Evolutionary conservation across 495 filamentous ascomycete species (phyloP).

Genomic region (Lophiostoma macrostomum): DNA sequence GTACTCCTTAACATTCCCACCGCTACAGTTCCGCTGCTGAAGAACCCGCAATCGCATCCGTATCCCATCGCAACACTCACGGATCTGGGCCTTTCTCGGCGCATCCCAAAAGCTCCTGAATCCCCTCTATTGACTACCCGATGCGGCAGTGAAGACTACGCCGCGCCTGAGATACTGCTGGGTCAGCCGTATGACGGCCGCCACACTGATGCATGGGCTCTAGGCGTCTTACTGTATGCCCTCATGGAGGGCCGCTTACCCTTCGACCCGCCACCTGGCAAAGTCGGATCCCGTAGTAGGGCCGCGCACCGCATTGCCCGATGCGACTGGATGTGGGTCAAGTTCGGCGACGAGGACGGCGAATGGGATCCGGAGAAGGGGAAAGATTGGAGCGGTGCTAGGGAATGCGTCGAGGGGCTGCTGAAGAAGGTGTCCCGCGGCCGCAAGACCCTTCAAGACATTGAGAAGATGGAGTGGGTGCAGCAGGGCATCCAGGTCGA

Average conservation of each 20-base stretch:
- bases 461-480: constrained; percentile 74
- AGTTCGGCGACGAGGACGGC: constrained; percentile 71
- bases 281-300: constrained; percentile 60
- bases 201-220: constrained; percentile 87
- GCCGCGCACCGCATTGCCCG: constrained; percentile 91
- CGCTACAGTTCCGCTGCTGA: constrained; percentile 46
- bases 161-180: constrained; percentile 92
- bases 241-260: constrained; percentile 88
- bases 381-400: constrained; percentile 66
- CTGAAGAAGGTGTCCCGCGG: constrained; percentile 71
- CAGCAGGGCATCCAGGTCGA: constrained; percentile 65
- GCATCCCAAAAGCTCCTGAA: constrained; percentile 68
- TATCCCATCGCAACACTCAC: constrained; percentile 82
- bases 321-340: constrained; percentile 90
- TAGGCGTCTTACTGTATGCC: constrained; percentile 90
- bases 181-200: constrained; percentile 94
- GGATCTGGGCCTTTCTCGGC: constrained; percentile 85
- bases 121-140: constrained; percentile 75
- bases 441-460: constrained; percentile 67
- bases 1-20: constrained; percentile 81
- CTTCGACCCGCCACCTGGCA: constrained; percentile 80
- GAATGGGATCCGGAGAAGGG: constrained; percentile 63
- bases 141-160: constrained; percentile 96
- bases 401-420: constrained; percentile 74
- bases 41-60: constrained; percentile 68